Conservation (phyloP, 1,284 basidiomycete genomes). For the Tilletia caries region DNA sequence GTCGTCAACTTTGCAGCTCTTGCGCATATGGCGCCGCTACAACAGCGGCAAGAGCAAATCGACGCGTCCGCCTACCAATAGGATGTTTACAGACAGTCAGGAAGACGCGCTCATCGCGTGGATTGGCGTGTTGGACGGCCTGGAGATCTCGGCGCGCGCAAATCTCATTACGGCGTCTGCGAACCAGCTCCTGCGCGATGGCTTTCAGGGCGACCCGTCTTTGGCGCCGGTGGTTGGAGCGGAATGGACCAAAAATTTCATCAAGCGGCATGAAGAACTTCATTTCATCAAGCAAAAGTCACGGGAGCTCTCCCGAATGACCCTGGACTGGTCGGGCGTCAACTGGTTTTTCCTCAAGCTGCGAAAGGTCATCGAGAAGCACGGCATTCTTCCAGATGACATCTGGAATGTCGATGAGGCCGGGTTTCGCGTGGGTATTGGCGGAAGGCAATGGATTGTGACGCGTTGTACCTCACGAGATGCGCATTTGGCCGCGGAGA, state of each 20-base stretch:
- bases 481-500: neutral
- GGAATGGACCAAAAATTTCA: neutral
- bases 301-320: neutral
- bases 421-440: neutral
- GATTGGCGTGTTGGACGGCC: neutral
- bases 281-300: neutral
- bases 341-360: neutral
- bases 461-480: neutral
- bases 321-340: neutral
- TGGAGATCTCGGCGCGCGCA: neutral
- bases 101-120: neutral
- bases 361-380: neutral
- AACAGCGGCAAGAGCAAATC: neutral
- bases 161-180: neutral
- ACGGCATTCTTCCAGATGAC: neutral
- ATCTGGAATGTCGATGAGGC: slow-evolving; percentile 4
- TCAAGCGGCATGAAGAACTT: neutral
- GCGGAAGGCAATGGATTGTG: neutral
- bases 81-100: neutral
- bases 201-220: neutral
- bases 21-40: neutral
- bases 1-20: neutral
- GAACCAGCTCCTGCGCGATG: neutral
- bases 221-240: neutral
- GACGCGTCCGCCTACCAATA: neutral